These are phyloP conservation scores for Starmera stellimalicola DNA, from an alignment of 1,139 yeast genomes.

Conservation along the genomic window DNA sequence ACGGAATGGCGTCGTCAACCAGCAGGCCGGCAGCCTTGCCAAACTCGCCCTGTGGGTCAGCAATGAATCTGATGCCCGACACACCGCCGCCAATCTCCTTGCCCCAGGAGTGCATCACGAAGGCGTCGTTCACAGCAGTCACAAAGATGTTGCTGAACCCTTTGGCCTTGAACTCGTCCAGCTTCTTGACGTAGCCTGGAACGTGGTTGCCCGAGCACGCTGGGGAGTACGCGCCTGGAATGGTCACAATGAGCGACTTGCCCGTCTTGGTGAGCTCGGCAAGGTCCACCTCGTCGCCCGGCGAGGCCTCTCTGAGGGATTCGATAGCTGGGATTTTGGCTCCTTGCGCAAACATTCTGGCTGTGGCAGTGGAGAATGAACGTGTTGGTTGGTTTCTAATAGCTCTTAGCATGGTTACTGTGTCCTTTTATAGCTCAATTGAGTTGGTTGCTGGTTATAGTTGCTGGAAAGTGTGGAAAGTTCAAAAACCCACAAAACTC, in stretches of 20 bases:
- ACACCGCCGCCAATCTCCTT: constrained; percentile 19
- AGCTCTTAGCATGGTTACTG: too few relatives aligned
- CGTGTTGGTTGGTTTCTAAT: constrained; percentile 8
- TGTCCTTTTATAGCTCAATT: too few relatives aligned
- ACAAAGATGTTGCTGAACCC: constrained; percentile 62
- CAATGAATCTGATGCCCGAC: constrained; percentile 42
- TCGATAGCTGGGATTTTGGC: constrained; percentile 46
- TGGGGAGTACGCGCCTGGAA: constrained; percentile 89
- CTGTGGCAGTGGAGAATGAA: constrained; percentile 26
- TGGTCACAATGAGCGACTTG: constrained; percentile 61
- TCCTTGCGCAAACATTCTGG: constrained; percentile 37
- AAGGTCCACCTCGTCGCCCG: constrained; percentile 55
- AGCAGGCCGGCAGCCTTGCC: constrained; percentile 52
- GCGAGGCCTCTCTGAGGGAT: constrained; percentile 51
- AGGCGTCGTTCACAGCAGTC: constrained; percentile 78
- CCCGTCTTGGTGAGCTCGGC: constrained; percentile 39
- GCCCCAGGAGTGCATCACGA: constrained; percentile 78
- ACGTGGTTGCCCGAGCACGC: constrained; percentile 74
- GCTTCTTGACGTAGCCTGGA: constrained; percentile 60
- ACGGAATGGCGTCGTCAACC: constrained; percentile 54
- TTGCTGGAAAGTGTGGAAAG: too few relatives aligned
- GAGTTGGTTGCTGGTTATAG: too few relatives aligned
- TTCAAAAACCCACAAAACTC: too few relatives aligned
- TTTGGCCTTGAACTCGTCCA: constrained; percentile 46
- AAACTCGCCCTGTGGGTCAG: constrained; percentile 72